Evolutionary conservation across 2,329 filamentous ascomycete species (phyloP).

Genomic region (Decorospora gaudefroyi): DNA sequence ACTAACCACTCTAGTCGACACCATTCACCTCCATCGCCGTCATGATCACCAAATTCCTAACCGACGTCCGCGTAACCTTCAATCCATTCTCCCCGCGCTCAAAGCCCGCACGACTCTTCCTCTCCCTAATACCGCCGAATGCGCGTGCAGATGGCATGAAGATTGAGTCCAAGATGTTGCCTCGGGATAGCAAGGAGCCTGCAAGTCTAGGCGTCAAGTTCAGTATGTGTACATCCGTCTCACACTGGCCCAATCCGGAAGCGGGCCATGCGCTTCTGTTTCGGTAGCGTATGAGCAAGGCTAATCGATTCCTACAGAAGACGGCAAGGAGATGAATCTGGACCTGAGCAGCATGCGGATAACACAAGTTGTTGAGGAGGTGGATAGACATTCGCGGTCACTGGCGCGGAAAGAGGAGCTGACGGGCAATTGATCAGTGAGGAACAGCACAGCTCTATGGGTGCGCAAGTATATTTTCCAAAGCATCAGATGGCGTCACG

Average conservation of each 20-base stretch:
- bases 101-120: conserved; percentile 84
- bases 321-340: conserved; percentile 86
- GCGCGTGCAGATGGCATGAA: conserved; percentile 74
- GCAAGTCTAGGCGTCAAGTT: conserved; percentile 79
- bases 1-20: background rate
- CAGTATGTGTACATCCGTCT: conserved; percentile 60
- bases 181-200: conserved; percentile 68
- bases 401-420: conserved; percentile 84
- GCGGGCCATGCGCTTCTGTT: background rate
- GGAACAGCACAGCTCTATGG: background rate
- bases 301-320: conserved; percentile 63
- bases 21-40: conserved; percentile 26
- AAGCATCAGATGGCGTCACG: conserved; percentile 38
- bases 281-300: background rate
- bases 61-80: conserved; percentile 82
- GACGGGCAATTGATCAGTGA: conserved; percentile 47
- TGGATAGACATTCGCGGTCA: conserved; percentile 83
- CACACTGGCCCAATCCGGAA: background rate
- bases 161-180: conserved; percentile 76
- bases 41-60: conserved; percentile 88
- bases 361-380: conserved; percentile 82
- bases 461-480: conserved; percentile 7
- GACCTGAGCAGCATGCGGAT: conserved; percentile 81
- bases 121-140: conserved; percentile 79
- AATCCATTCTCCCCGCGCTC: conserved; percentile 84